phyloP scores from a whole-genome alignment of 2,329 filamentous ascomycete genomes.

The Corinectria fuckeliana region DNA sequence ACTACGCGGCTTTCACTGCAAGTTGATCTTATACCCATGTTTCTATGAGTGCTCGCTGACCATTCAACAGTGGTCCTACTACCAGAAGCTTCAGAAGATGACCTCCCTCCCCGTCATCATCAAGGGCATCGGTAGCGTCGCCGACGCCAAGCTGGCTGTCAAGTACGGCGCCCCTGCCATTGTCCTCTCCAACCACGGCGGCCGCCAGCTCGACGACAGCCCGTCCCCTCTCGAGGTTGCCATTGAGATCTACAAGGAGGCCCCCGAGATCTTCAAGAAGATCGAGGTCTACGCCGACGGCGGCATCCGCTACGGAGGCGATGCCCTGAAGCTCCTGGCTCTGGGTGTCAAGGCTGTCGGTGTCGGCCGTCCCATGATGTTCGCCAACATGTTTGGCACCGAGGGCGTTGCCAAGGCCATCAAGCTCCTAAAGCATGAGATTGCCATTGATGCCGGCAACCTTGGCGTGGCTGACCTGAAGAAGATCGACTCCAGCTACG shows the following conservation, averaged over 20 bases:
- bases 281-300: slow-evolving; percentile 50
- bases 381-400: slow-evolving; percentile 57
- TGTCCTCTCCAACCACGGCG: slow-evolving; percentile 52
- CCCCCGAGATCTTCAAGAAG: slow-evolving; percentile 47
- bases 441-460: slow-evolving; percentile 52
- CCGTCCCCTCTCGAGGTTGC: slow-evolving; percentile 48
- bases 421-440: slow-evolving; percentile 56
- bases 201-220: slow-evolving; percentile 49
- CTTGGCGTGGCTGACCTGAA: slow-evolving; percentile 49
- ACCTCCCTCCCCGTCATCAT: slow-evolving; percentile 48
- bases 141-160: slow-evolving; percentile 45
- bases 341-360: slow-evolving; percentile 53
- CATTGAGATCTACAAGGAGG: slow-evolving; percentile 47
- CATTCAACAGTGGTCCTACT: slow-evolving; percentile 44
- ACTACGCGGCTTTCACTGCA: slow-evolving; percentile 35
- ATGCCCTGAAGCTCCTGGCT: slow-evolving; percentile 52
- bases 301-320: slow-evolving; percentile 51
- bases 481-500: slow-evolving; percentile 41
- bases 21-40: background rate
- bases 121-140: slow-evolving; percentile 48
- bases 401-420: slow-evolving; percentile 54
- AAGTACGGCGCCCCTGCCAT: slow-evolving; percentile 43
- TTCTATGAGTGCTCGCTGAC: background rate
- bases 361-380: slow-evolving; percentile 60
- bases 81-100: slow-evolving; percentile 44